phyloP scores from a whole-genome alignment of 805 yeast species.

The Ogataea polymorpha region DNA sequence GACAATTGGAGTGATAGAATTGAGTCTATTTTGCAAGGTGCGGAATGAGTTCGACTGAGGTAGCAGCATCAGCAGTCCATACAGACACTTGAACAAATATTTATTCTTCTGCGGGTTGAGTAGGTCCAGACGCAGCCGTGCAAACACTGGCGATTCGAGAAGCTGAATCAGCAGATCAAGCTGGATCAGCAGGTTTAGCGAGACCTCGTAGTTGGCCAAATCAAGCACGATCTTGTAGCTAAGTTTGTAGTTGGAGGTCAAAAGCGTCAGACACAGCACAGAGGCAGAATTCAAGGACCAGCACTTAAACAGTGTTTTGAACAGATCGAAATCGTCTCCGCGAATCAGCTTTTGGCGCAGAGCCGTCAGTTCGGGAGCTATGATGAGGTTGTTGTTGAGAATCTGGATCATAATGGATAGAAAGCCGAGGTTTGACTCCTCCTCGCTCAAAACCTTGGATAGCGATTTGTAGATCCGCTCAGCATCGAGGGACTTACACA shows the following conservation, averaged over 20 bases:
- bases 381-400: slow-evolving; percentile 77
- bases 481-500: slow-evolving; percentile 77
- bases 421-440: slow-evolving; percentile 62
- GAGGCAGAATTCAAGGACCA: slow-evolving; percentile 95
- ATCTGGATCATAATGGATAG: slow-evolving; percentile 81
- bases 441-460: slow-evolving; percentile 64
- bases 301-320: slow-evolving; percentile 73
- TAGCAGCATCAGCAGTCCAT: slow-evolving; percentile 87
- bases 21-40: slow-evolving; percentile 73
- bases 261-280: slow-evolving; percentile 75
- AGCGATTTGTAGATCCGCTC: slow-evolving; percentile 79
- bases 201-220: slow-evolving; percentile 79
- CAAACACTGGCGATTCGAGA: slow-evolving; percentile 88
- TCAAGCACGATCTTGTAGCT: slow-evolving; percentile 79
- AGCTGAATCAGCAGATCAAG: slow-evolving; percentile 86
- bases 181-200: slow-evolving; percentile 76
- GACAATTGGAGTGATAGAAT: slow-evolving; percentile 47
- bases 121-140: slow-evolving; percentile 81
- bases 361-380: slow-evolving; percentile 74
- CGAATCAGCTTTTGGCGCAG: slow-evolving; percentile 61
- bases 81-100: slow-evolving; percentile 78
- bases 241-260: slow-evolving; percentile 84
- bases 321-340: slow-evolving; percentile 39
- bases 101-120: slow-evolving; percentile 83
- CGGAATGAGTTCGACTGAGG: slow-evolving; percentile 92